Base-by-base conservation (phyloP, 306 rosid genomes). In the Adenanthera pavonina region DNA sequence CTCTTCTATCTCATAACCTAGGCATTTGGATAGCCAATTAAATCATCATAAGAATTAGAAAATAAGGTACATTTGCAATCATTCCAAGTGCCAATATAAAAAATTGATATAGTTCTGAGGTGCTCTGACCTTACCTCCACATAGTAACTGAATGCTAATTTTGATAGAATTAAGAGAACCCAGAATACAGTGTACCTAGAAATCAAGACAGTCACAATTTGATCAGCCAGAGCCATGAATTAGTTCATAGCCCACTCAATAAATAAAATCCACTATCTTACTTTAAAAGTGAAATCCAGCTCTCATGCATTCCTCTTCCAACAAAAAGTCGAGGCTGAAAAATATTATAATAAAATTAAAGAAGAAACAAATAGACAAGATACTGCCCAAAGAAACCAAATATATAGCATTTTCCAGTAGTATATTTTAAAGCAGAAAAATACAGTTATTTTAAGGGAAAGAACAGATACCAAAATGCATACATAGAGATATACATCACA, bases 281-380 rank as follows among this genome's bases (percentile, higher is more conserved):
- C 99, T 87, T 87, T 69, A 95, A 78, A 78, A 93, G 90, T 51
- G 95, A 84, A 82, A 90, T 17, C 44, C 90, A 46, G 84, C 99
- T 95, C 86, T 95, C 99, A 74, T 95, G 99, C 98, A 95, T 95
- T 89, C 96, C 98, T 89, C 99, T 93, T 80, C 99, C 99, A 82
- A 95, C 99, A 80, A 93, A 95, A 80, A 95, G 97, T 59, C 92
- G 97, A 77, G 99, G 91, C 99, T 95, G 89, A 64, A 81, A 85
- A 59, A 83, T 73, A 57, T 53, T 54, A 33, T 33, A 47, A 71
- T 44, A 72, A 36, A 61, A 14, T 54, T 34, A 68, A 74, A 36
- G 33, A 16, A 67, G 48, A 36, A 59, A 78, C 3, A 66, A 81
- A 66, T 33, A 46, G 33, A 57, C 67, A 59, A 59, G 61, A 81